Percentiles rank a stretch among this genome's conserved stretches.
These are phyloP conservation scores for Didymella keratinophila DNA, from an alignment of 2,329 filamentous ascomycete genomes.

Conservation along the genomic window DNA sequence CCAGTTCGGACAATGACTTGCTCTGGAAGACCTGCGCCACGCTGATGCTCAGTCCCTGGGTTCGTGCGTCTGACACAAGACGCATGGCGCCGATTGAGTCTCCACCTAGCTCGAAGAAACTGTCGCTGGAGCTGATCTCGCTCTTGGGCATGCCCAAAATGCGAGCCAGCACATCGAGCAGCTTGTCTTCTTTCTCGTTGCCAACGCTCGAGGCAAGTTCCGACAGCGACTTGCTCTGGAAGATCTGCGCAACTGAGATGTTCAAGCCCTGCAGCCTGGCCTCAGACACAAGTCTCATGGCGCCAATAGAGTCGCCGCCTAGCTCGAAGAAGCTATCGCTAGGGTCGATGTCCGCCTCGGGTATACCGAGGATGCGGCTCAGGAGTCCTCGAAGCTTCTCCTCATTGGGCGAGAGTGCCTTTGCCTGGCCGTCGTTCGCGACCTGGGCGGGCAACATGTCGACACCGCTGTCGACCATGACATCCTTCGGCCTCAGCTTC, in stretches of 20 bases:
- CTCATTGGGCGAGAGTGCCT: conserved; percentile 35
- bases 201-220: conserved; percentile 63
- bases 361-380: conserved; percentile 39
- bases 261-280: conserved; percentile 47
- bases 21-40: conserved; percentile 56
- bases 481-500: conserved; percentile 33
- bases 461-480: conserved; percentile 33
- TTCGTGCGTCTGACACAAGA: conserved; percentile 52
- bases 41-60: conserved; percentile 48
- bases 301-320: conserved; percentile 57
- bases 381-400: conserved; percentile 37
- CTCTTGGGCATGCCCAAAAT: conserved; percentile 41
- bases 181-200: conserved; percentile 42
- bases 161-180: conserved; percentile 37
- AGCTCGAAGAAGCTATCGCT: conserved; percentile 56
- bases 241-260: conserved; percentile 55
- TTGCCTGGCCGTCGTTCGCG: conserved; percentile 2
- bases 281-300: conserved; percentile 55
- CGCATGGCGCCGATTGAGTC: conserved; percentile 58
- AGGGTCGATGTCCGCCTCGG: conserved; percentile 45
- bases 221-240: conserved; percentile 52
- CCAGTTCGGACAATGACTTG: conserved; percentile 51
- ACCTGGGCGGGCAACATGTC: conserved; percentile 23
- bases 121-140: conserved; percentile 51
- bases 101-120: conserved; percentile 58